Conservation (phyloP, 2,329 filamentous ascomycete genomes). For the Tolypocladium tropicale region DNA sequence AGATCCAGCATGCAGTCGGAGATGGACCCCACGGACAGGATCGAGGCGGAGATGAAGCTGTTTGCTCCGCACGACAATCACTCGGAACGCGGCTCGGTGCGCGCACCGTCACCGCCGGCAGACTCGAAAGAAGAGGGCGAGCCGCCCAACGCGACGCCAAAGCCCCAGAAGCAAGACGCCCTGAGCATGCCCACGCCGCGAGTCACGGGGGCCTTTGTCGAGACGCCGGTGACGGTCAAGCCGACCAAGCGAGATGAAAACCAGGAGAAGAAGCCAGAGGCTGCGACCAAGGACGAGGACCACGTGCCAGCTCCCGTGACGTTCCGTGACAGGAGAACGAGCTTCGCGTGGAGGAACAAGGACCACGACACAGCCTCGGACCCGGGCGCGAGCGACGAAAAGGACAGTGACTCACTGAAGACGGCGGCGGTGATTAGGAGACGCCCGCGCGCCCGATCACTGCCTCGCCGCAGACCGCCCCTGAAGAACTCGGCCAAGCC, state of each 20-base stretch:
- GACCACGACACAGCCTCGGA: constrained; percentile 22
- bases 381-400: constrained; percentile 16
- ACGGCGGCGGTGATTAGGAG: constrained; percentile 14
- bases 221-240: constrained; percentile 41
- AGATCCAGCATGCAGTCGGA: constrained; percentile 40
- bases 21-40: constrained; percentile 43
- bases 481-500: constrained; percentile 43
- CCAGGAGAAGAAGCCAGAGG: constrained; percentile 7
- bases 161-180: constrained; percentile 31
- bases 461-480: constrained; percentile 32
- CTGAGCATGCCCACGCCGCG: constrained; percentile 41
- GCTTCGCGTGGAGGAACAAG: constrained; percentile 11
- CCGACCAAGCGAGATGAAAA: constrained; percentile 19
- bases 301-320: constrained; percentile 9
- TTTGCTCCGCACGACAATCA: constrained; percentile 45
- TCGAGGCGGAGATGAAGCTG: constrained; percentile 44
- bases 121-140: constrained; percentile 23
- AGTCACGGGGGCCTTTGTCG: constrained; percentile 45
- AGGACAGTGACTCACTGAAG: constrained; percentile 6
- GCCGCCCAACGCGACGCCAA: constrained; percentile 35
- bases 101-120: constrained; percentile 32
- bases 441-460: constrained; percentile 23
- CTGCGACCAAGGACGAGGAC: constrained; percentile 2
- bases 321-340: constrained; percentile 15
- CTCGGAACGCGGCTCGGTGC: constrained; percentile 44